Evolutionary conservation across 805 yeast genomes (phyloP).

Genomic region (Cyberlindnera euphorbiae): DNA sequence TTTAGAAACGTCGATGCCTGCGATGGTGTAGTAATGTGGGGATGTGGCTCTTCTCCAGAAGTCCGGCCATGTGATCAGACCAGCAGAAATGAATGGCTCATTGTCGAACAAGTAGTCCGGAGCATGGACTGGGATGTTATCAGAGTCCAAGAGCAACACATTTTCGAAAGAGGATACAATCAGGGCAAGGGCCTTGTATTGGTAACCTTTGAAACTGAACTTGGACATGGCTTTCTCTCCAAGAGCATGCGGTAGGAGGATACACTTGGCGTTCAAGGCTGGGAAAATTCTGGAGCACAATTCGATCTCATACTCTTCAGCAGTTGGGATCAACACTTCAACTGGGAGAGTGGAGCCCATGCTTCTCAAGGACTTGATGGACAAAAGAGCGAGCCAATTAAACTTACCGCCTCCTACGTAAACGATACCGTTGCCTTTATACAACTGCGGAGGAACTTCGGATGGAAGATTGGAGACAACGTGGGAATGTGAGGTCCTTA

Average conservation of each 20-base stretch:
- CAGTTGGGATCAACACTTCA: conserved; percentile 64
- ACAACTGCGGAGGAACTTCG: conserved; percentile 39
- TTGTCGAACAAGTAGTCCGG: conserved; percentile 56
- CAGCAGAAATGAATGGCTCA: conserved; percentile 48
- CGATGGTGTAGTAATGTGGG: conserved; percentile 66
- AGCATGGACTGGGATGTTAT: conserved; percentile 61
- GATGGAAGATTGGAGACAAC: conserved; percentile 47
- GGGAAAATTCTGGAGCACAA: conserved; percentile 63
- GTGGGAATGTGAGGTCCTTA: conserved; percentile 43
- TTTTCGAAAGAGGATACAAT: conserved; percentile 71
- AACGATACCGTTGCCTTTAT: conserved; percentile 54
- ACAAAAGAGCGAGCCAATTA: conserved; percentile 49
- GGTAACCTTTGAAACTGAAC: conserved; percentile 57
- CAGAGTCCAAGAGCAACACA: conserved; percentile 68
- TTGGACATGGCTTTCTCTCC: conserved; percentile 48
- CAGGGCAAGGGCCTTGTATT: conserved; percentile 62
- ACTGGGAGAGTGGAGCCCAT: conserved; percentile 55
- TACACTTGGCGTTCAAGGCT: conserved; percentile 56
- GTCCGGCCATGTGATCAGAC: conserved; percentile 75
- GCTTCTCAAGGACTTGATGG: conserved; percentile 44
- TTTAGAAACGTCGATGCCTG: conserved; percentile 45
- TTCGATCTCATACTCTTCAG: conserved; percentile 63
- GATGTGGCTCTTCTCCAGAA: conserved; percentile 83
- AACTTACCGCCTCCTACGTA: conserved; percentile 61
- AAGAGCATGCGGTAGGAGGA: conserved; percentile 54